phyloP scores from a whole-genome alignment of 2,329 filamentous ascomycete genomes.

The Falciphora oryzae region DNA sequence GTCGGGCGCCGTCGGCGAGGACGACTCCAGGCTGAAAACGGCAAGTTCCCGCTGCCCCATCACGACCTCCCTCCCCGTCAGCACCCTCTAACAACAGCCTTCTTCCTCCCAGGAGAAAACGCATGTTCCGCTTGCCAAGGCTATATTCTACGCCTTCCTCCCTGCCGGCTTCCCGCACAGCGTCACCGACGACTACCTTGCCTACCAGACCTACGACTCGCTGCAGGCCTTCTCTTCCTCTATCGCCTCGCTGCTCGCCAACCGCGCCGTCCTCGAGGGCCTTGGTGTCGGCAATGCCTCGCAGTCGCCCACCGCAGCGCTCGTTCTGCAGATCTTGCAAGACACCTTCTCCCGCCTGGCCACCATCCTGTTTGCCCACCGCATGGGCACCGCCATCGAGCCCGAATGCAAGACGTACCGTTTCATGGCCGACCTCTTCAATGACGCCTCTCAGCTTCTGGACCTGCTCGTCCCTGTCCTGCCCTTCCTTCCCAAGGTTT shows the following conservation, averaged over 20 bases:
- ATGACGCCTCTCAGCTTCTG: slow-evolving; percentile 80
- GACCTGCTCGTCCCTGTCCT: slow-evolving; percentile 76
- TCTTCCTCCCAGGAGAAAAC: slow-evolving; percentile 25
- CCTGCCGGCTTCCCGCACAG: slow-evolving; percentile 85
- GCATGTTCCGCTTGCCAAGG: slow-evolving; percentile 29
- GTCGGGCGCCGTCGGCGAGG: slow-evolving; percentile 15
- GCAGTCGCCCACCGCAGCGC: slow-evolving; percentile 72
- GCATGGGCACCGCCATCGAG: slow-evolving; percentile 75
- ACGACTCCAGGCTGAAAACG: slow-evolving; percentile 12
- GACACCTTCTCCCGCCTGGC: slow-evolving; percentile 75
- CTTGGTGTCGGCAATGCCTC: slow-evolving; percentile 79
- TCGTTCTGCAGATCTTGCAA: slow-evolving; percentile 77
- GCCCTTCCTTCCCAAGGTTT: slow-evolving; percentile 44
- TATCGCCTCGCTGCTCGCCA: slow-evolving; percentile 74
- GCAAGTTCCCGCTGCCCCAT: not conserved
- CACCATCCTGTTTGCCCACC: slow-evolving; percentile 81
- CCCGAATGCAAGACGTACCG: slow-evolving; percentile 89
- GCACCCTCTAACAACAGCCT: not conserved
- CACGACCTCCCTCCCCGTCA: not conserved
- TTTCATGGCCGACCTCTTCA: slow-evolving; percentile 81
- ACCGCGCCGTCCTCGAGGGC: slow-evolving; percentile 70
- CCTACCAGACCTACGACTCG: slow-evolving; percentile 67
- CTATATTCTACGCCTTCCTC: slow-evolving; percentile 65
- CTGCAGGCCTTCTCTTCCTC: slow-evolving; percentile 80
- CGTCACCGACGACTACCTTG: slow-evolving; percentile 77